Percentiles rank a stretch among this genome's conserved stretches.
These are phyloP conservation scores for Juglanconis sp. DNA, from an alignment of 2,329 filamentous ascomycete genomes.

Conservation along the genomic window DNA sequence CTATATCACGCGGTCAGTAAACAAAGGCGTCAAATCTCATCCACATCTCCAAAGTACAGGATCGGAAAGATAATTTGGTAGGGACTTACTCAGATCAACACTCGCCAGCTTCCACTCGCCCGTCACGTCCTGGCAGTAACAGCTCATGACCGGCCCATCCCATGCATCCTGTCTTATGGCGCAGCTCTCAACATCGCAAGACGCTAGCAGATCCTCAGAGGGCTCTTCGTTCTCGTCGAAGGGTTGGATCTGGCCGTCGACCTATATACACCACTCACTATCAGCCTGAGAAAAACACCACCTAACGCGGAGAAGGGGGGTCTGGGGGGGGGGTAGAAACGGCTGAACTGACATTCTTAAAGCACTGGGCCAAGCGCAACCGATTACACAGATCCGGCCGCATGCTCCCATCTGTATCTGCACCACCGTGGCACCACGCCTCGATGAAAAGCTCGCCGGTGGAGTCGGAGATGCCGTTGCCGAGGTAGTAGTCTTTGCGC, in stretches of 20 bases:
- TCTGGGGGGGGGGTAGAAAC: too few species aligned
- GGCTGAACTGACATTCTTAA: slow-evolving; percentile 8
- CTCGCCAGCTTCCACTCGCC: background rate
- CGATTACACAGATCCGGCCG: background rate
- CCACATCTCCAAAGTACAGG: too few species aligned
- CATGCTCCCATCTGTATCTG: background rate
- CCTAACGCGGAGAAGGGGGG: too few species aligned
- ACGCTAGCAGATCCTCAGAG: background rate
- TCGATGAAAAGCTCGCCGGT: slow-evolving; percentile 12
- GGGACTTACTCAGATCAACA: slow-evolving; percentile 12
- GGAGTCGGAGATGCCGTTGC: slow-evolving; percentile 12
- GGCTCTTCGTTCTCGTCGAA: background rate
- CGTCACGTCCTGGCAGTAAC: slow-evolving; percentile 1
- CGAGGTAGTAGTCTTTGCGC: slow-evolving; percentile 14
- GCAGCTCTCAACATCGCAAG: slow-evolving; percentile 14
- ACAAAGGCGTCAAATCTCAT: background rate
- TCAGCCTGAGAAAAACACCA: too few species aligned
- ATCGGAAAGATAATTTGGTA: background rate
- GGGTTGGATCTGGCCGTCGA: slow-evolving; percentile 1
- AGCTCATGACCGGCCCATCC: slow-evolving; percentile 14
- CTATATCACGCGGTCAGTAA: background rate
- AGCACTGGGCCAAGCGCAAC: slow-evolving; percentile 9
- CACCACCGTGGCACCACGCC: slow-evolving; percentile 12
- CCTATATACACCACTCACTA: background rate
- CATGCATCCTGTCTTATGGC: slow-evolving; percentile 7